Percentiles rank a stretch among this genome's conserved stretches.
phyloP scores from a whole-genome alignment of 2,329 filamentous ascomycete species.

The Rutstroemia sp. region DNA sequence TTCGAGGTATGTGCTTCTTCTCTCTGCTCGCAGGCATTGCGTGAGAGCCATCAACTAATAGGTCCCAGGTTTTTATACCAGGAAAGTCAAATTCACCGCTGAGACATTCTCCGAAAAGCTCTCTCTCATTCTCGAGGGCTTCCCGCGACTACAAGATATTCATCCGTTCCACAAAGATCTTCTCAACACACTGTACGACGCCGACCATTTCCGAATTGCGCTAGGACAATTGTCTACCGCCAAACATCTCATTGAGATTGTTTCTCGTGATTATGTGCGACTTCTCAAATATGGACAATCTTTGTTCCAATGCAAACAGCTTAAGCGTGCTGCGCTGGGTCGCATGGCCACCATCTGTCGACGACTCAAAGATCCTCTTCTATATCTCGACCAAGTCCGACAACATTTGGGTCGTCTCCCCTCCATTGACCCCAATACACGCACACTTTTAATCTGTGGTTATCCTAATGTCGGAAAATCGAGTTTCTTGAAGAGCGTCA shows the following conservation, averaged over 20 bases:
- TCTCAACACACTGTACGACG: constrained; percentile 97
- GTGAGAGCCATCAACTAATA: constrained; percentile 13
- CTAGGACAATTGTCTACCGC: constrained; percentile 93
- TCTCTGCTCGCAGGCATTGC: background rate
- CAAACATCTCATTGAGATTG: constrained; percentile 93
- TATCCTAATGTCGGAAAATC: constrained; percentile 98
- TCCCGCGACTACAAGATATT: constrained; percentile 87
- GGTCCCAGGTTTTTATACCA: constrained; percentile 78
- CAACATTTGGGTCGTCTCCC: constrained; percentile 97
- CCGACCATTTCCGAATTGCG: constrained; percentile 94
- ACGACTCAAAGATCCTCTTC: constrained; percentile 85
- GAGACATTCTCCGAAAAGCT: constrained; percentile 97
- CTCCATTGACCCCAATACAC: constrained; percentile 95
- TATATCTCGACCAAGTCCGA: constrained; percentile 93
- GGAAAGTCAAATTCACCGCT: constrained; percentile 97
- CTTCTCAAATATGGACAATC: constrained; percentile 95
- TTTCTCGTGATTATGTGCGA: constrained; percentile 91
- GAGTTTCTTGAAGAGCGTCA: constrained; percentile 87
- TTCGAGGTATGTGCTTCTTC: constrained; percentile 46
- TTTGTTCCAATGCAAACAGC: constrained; percentile 97
- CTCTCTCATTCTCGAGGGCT: constrained; percentile 80
- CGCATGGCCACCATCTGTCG: constrained; percentile 98
- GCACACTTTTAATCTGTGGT: constrained; percentile 91
- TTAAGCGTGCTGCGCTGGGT: constrained; percentile 91
- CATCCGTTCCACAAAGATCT: constrained; percentile 82